phyloP scores from a whole-genome alignment of 2,329 filamentous ascomycete species.

The Ophiostoma australiae region DNA sequence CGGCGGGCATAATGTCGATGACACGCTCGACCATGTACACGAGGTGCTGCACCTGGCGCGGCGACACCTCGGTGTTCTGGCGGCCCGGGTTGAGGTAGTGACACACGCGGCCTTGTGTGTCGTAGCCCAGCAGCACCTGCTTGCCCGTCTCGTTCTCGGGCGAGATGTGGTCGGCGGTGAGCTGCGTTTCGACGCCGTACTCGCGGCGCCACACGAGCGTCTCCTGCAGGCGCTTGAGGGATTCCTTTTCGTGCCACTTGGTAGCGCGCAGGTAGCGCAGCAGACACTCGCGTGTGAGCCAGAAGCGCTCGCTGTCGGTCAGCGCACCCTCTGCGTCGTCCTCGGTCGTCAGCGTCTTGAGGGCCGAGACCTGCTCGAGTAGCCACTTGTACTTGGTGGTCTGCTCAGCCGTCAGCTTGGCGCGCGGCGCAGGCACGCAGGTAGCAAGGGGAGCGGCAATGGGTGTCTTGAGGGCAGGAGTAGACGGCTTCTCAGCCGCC shows the following conservation, averaged over 20 bases:
- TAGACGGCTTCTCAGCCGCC: constrained; percentile 17
- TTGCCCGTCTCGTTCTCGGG: constrained; percentile 96
- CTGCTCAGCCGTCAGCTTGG: constrained; percentile 69
- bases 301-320: constrained; percentile 76
- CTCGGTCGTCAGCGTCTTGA: constrained; percentile 55
- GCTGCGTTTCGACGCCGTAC: constrained; percentile 68
- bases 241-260: constrained; percentile 76
- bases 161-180: constrained; percentile 82
- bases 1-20: constrained; percentile 79
- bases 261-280: constrained; percentile 89
- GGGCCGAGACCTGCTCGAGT: constrained; percentile 63
- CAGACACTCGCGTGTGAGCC: constrained; percentile 87
- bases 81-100: constrained; percentile 83
- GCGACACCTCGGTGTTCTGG: constrained; percentile 85
- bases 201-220: constrained; percentile 87
- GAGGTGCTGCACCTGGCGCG: constrained; percentile 85
- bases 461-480: constrained; percentile 37
- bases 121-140: constrained; percentile 83
- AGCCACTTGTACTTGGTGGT: constrained; percentile 74
- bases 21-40: constrained; percentile 93
- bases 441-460: constrained; percentile 53
- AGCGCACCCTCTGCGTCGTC: constrained; percentile 56
- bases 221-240: constrained; percentile 70
- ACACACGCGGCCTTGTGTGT: constrained; percentile 79
- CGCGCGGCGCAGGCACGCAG: constrained; percentile 52